Base-by-base conservation (phyloP, 2,329 filamentous ascomycete species). In the Claviceps fusiformis region DNA sequence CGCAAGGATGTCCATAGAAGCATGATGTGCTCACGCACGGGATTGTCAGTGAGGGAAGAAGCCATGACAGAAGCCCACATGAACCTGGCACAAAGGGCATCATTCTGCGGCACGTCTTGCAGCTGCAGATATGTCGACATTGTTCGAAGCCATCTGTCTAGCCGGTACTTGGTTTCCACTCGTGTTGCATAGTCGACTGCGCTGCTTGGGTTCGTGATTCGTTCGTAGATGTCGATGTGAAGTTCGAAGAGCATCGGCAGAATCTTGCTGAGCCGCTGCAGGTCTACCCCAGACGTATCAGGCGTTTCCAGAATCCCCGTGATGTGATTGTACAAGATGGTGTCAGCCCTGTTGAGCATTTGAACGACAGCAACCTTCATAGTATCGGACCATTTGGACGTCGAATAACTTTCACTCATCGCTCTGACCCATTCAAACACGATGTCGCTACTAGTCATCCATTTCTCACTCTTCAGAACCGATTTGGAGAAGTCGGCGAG, bases 211-310 rank as follows among this genome's bases (percentile, higher is more conserved):
- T 80, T 80, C 10, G 75, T 80, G 55, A 80, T 77, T 48, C 76
- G 71, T 56, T 82, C 79, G 58, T 80, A 82, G 7, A 82, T 74
- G 58, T 83, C 81, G 10, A 84, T 70, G 56, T 83, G 78, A 5
- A 84, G 71, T 62, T 85, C 81, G 52, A 83, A 80, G 1, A 82
- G 64, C 73, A 82, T 83, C 53, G 82, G 75, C 2, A 78, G 68
- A 5, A 82, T 69, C 1, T 64, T 63, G 55, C 75, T 72, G 6
- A 79, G 60, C 11, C 67, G 65, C 2, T 60, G 57, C 15, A 72
- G 58, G 19, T 57, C 59, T 29, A 65, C 64, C 1, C 58, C 45
- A 1, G 61, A 63, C 10, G 58, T 62, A 39, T 63, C 29, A 35
- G 54, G 59, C 19, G 68, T 58, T 24, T 66, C 63, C 45, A 79